Conservation (phyloP, 1,139 yeast genomes). For the Pichia sp. region DNA sequence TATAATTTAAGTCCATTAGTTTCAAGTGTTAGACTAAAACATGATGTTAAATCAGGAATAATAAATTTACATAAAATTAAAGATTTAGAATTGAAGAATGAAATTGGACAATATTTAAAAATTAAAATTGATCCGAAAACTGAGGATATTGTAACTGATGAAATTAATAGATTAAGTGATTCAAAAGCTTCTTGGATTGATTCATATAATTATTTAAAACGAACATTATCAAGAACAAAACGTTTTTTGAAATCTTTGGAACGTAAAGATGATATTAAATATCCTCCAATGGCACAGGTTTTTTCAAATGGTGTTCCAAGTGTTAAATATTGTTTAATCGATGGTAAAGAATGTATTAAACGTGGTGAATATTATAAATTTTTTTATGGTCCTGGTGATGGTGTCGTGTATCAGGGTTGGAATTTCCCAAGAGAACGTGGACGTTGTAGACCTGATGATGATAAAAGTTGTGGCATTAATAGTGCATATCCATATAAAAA, state of each 20-base stretch:
- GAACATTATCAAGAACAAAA: conserved; percentile 57
- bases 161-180: conserved; percentile 17
- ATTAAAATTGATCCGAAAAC: conserved; percentile 16
- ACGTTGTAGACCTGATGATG: conserved; percentile 4
- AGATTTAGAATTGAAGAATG: conserved; percentile 12
- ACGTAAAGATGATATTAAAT: conserved; percentile 42
- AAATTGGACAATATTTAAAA: conserved; percentile 16
- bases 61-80: conserved; percentile 4
- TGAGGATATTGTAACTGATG: conserved; percentile 16
- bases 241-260: conserved; percentile 52
- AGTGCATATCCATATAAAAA: conserved; percentile 5
- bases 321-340: conserved; percentile 68
- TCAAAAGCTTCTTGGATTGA: conserved; percentile 43
- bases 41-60: conserved; percentile 8
- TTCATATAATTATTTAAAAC: conserved; percentile 55
- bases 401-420: conserved; percentile 81
- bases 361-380: conserved; percentile 71
- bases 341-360: conserved; percentile 52
- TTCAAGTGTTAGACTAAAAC: conserved; percentile 11
- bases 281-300: conserved; percentile 80
- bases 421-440: conserved; percentile 65
- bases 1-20: conserved; percentile 74
- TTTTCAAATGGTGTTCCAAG: conserved; percentile 82
- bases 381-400: conserved; percentile 87
- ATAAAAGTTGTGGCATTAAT: conserved; percentile 5